These are phyloP conservation scores for Tylopilus sp. DNA, from an alignment of 1,284 basidiomycete species.

Conservation along the genomic window DNA sequence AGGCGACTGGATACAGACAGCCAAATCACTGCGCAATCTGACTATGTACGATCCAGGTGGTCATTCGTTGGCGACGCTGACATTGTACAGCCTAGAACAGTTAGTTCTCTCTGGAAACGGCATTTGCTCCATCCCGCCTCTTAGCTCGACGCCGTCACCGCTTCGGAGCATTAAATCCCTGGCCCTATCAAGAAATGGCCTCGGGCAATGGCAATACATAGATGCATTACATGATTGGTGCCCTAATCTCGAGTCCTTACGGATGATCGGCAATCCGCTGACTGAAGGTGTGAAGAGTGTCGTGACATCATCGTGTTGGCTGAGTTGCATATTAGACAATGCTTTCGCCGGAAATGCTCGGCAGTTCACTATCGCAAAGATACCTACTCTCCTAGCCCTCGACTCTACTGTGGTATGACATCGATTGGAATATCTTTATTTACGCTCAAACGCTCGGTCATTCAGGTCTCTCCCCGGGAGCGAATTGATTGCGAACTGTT, in stretches of 20 bases:
- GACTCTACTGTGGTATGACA: constrained; percentile 62
- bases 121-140: constrained; percentile 48
- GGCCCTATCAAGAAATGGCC: constrained; percentile 58
- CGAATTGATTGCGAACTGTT: constrained; percentile 83
- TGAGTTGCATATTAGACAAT: constrained; percentile 33
- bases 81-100: constrained; percentile 35
- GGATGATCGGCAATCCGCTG: constrained; percentile 59
- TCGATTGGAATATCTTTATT: not conserved
- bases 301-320: constrained; percentile 2
- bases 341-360: constrained; percentile 47
- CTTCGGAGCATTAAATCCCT: constrained; percentile 49
- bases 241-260: constrained; percentile 56
- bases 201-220: constrained; percentile 63
- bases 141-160: constrained; percentile 23
- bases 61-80: constrained; percentile 14
- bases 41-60: constrained; percentile 41
- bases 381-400: constrained; percentile 58
- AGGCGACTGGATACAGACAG: constrained; percentile 54
- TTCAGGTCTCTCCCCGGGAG: constrained; percentile 65
- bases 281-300: constrained; percentile 40
- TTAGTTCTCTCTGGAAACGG: constrained; percentile 68
- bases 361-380: constrained; percentile 66
- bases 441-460: constrained; percentile 17
- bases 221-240: constrained; percentile 67
- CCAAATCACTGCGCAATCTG: constrained; percentile 44